These are phyloP conservation scores for Leishmania braziliensis DNA, from an alignment of 208 protist species.

Conservation along the genomic window DNA sequence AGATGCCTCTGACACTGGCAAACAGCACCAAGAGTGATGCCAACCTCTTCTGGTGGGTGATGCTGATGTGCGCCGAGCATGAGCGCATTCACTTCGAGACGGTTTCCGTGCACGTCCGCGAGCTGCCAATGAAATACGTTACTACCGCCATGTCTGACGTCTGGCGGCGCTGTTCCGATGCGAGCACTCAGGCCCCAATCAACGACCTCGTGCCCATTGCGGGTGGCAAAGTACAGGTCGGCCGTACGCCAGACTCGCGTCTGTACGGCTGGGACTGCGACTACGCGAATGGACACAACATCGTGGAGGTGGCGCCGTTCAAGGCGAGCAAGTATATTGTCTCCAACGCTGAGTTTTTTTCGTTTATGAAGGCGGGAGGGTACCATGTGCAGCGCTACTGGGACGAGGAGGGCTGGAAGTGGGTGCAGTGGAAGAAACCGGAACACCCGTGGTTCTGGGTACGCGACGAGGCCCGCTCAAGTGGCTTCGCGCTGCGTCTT, in stretches of 20 bases:
- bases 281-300: slow-evolving; percentile 83
- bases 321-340: slow-evolving; percentile 94
- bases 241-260: slow-evolving; percentile 63
- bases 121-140: slow-evolving; percentile 90
- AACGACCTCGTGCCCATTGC: slow-evolving; percentile 85
- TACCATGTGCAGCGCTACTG: slow-evolving; percentile 93
- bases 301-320: slow-evolving; percentile 91
- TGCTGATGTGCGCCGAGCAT: slow-evolving; percentile 97
- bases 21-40: slow-evolving; percentile 77
- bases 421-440: slow-evolving; percentile 92
- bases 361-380: slow-evolving; percentile 92
- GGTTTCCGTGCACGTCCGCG: slow-evolving; percentile 94
- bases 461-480: slow-evolving; percentile 58
- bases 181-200: slow-evolving; percentile 44
- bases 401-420: slow-evolving; percentile 97
- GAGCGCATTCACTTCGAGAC: slow-evolving; percentile 98
- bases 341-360: slow-evolving; percentile 95
- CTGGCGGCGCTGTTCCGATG: slow-evolving; percentile 78
- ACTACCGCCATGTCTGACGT: slow-evolving; percentile 54
- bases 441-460: slow-evolving; percentile 95
- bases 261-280: slow-evolving; percentile 97
- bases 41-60: slow-evolving; percentile 91
- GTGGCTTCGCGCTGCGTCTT: slow-evolving; percentile 88
- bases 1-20: slow-evolving; percentile 79
- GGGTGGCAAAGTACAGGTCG: slow-evolving; percentile 74